phyloP scores from a whole-genome alignment of 2,329 filamentous ascomycete genomes.

The Domatiomyces catenatus region DNA sequence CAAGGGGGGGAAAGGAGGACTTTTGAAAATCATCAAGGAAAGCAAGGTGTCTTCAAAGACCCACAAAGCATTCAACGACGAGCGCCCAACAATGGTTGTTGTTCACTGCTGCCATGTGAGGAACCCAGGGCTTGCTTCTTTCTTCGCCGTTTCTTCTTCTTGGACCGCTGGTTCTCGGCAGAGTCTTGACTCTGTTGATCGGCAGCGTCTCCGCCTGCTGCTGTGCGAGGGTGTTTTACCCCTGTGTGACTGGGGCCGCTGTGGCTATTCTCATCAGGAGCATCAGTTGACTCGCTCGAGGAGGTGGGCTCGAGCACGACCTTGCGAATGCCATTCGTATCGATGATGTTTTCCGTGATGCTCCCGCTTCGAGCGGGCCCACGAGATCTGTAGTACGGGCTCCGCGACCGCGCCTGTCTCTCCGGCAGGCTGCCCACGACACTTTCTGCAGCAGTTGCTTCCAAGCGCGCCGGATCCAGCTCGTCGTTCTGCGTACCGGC shows the following conservation, averaged over 20 bases:
- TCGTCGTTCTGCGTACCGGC: not conserved
- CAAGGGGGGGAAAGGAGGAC: not conserved
- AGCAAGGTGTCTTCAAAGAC: not conserved
- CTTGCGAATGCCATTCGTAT: conserved; percentile 59
- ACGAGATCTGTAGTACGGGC: conserved; percentile 25
- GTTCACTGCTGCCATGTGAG: conserved; percentile 6
- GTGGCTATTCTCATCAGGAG: conserved; percentile 9
- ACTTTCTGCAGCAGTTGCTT: conserved; percentile 9
- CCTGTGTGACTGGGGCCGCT: conserved; percentile 9
- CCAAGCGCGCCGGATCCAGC: not conserved
- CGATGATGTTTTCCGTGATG: conserved; percentile 64
- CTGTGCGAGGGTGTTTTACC: not conserved
- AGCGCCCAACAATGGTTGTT: conserved; percentile 9
- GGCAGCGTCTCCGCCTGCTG: too few species aligned
- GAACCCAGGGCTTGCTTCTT: conserved; percentile 4
- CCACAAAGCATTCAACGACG: conserved; percentile 1
- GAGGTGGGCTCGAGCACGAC: conserved; percentile 57
- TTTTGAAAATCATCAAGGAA: not conserved
- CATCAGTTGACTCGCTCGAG: conserved; percentile 33
- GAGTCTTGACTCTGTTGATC: not conserved
- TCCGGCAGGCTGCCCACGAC: conserved; percentile 15
- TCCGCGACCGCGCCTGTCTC: conserved; percentile 18
- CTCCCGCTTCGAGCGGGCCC: conserved; percentile 53
- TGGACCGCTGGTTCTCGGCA: conserved; percentile 4
- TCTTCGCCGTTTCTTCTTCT: conserved; percentile 10